A percentile compares a stretch with the other conserved stretches of the same genome.
These are phyloP conservation scores for Chloropicon primus DNA, from an alignment of 139 green algal species.

Conservation along the genomic window DNA sequence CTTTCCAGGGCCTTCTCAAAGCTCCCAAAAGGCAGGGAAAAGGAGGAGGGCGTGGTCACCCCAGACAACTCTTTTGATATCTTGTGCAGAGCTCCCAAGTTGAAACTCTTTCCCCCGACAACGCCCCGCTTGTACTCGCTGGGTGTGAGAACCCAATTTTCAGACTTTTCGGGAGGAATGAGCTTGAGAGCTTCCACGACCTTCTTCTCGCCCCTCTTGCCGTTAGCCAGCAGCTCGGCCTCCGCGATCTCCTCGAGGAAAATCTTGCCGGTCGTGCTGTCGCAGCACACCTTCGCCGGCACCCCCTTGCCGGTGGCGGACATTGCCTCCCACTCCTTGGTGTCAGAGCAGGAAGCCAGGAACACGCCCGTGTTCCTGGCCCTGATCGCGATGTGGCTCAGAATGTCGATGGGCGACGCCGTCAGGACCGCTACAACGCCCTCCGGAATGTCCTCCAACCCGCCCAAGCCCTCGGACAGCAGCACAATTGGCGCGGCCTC, in stretches of 20 bases:
- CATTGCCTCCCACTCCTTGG: conserved; percentile 19
- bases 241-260: not conserved
- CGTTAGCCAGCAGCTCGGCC: not conserved
- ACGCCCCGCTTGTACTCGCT: not conserved
- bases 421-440: conserved; percentile 60
- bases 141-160: not conserved
- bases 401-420: conserved; percentile 49
- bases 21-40: conserved; percentile 69
- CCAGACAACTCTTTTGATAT: not conserved
- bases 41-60: conserved; percentile 31
- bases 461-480: conserved; percentile 35
- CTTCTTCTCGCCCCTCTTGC: not conserved
- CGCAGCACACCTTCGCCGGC: not conserved
- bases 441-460: conserved; percentile 80
- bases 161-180: not conserved
- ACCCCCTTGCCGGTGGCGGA: not conserved
- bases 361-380: conserved; percentile 41
- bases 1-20: conserved; percentile 55
- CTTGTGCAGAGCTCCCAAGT: not conserved
- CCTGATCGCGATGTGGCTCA: conserved; percentile 79
- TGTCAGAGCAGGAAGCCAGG: conserved; percentile 64
- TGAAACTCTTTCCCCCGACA: not conserved
- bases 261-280: not conserved
- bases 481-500: not conserved
- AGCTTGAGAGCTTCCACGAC: not conserved